A percentile compares a stretch with the other conserved stretches of the same genome.
Evolutionary conservation across 2,329 filamentous ascomycete species (phyloP).

Genomic region (Fulvia fulva): DNA sequence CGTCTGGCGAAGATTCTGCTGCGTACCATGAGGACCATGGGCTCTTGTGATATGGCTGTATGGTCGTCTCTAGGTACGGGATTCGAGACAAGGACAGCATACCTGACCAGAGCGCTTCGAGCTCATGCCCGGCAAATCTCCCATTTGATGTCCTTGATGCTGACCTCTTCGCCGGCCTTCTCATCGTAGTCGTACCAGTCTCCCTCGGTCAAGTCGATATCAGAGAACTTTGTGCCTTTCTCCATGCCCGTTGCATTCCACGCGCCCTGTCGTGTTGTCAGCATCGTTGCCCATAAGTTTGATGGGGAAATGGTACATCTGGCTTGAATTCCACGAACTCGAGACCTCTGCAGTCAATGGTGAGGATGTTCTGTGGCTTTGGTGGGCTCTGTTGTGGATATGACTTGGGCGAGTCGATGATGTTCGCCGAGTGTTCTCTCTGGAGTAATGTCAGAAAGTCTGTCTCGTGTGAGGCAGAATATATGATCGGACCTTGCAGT

Average conservation of each 20-base stretch:
- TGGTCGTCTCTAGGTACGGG: neutral
- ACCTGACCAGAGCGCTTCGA: neutral
- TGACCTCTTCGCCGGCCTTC: constrained; percentile 86
- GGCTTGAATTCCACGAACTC: constrained; percentile 89
- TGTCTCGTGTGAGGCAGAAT: neutral
- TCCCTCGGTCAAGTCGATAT: constrained; percentile 77
- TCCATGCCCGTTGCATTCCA: constrained; percentile 83
- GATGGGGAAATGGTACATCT: constrained; percentile 55
- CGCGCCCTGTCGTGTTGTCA: constrained; percentile 60
- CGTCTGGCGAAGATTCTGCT: neutral
- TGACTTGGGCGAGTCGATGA: constrained; percentile 67
- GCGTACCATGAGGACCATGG: no score
- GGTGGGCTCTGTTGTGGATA: constrained; percentile 71
- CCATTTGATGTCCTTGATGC: constrained; percentile 86
- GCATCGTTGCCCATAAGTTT: no score
- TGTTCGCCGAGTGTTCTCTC: constrained; percentile 81
- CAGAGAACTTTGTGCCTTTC: constrained; percentile 74
- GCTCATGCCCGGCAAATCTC: constrained; percentile 68
- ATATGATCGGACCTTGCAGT: constrained; percentile 69
- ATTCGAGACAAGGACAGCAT: no score
- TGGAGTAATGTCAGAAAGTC: constrained; percentile 33
- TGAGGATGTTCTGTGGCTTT: constrained; percentile 73
- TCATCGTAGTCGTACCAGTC: constrained; percentile 99
- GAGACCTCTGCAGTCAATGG: constrained; percentile 89
- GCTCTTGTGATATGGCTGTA: neutral